Percentiles rank a stretch among this genome's conserved stretches.
Evolutionary conservation across 2,329 filamentous ascomycete genomes (phyloP).

Genomic region (Paramyrothecium roridum): DNA sequence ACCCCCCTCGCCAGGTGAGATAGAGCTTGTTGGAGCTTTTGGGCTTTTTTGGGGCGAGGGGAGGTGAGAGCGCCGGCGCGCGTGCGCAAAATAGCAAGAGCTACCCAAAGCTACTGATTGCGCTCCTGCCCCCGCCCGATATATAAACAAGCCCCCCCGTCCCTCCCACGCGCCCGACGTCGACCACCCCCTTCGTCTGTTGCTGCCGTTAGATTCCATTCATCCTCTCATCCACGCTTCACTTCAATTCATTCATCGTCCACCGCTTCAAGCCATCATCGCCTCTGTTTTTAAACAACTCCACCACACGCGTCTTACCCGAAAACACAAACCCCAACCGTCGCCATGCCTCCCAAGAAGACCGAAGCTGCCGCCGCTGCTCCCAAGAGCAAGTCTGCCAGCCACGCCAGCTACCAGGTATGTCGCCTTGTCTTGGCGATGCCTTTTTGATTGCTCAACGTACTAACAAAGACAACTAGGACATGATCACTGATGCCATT

Average conservation of each 20-base stretch:
- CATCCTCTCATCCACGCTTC: constrained; percentile 9
- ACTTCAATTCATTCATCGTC: constrained; percentile 15
- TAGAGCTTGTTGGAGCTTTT: not conserved
- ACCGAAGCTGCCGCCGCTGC: constrained; percentile 31
- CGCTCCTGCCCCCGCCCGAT: constrained; percentile 51
- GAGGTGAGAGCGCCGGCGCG: not conserved
- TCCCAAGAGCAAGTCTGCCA: constrained; percentile 47
- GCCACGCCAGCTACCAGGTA: constrained; percentile 59
- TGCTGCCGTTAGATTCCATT: constrained; percentile 25
- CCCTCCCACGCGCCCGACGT: constrained; percentile 51
- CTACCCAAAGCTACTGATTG: constrained; percentile 48
- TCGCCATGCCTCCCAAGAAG: constrained; percentile 61
- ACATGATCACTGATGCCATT: constrained; percentile 63
- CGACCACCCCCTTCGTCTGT: constrained; percentile 31
- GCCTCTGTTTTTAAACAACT: constrained; percentile 15
- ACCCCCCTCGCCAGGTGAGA: not conserved
- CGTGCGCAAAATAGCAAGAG: not conserved
- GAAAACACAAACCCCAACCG: constrained; percentile 11
- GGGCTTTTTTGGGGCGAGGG: not conserved
- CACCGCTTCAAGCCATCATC: constrained; percentile 17
- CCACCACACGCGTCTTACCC: constrained; percentile 3
- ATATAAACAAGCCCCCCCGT: constrained; percentile 57
- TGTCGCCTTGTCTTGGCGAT: constrained; percentile 20
- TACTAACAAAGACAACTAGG: constrained; percentile 41
- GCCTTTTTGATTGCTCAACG: constrained; percentile 9